Evolutionary conservation across 352 stramenopile species (phyloP), one percentile per base, ranked within the genome.

Genomic region (Globisporangium okanoganense): DNA sequence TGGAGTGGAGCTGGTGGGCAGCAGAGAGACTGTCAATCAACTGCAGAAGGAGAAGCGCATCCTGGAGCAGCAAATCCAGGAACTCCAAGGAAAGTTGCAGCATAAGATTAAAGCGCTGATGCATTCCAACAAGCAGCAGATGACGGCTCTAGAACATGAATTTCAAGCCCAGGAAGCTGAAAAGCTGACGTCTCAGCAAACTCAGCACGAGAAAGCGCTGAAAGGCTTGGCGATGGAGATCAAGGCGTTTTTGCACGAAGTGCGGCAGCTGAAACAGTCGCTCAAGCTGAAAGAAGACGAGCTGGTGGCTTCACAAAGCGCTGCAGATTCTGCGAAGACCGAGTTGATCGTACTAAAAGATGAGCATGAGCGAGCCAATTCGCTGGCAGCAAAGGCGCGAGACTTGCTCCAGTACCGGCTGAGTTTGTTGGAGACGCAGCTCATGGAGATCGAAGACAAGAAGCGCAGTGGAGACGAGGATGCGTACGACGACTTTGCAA

Each of bases 201-300:
- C 31, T 5, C 51, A 66, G 16, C 40, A 29, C 22, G 33, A 65
- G 10, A 56, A 62, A 27, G n/a, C 52, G 27, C 24, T 48, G 12
- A 64, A 58, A 27, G 50, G 12, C 1, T 58, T 35, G n/a, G 48
- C 47, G 2, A 69, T 69, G 62, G 62, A 69, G 18, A 56, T 45
- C 35, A 61, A 65, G 51, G 62, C 57, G 41, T 41, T 69, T 14
- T 14, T 57, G 20, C 49, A 65, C 18, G 62, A 69, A 25, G n/a
- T 49, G 41, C 62, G 57, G 0, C 48, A 69, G 50, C 10, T 69
- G 13, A 58, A 59, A 35, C 49, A 58, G 13, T 49, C 57, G 16
- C 22, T 60, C 24, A 58, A 57, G 51, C 49, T 53, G 22, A 48
- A 38, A 18, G 31, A 61, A 5, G 49, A 65, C 16, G 62, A 58